Conservation (phyloP, 2,329 filamentous ascomycete genomes). For the Amauroascus niger region DNA sequence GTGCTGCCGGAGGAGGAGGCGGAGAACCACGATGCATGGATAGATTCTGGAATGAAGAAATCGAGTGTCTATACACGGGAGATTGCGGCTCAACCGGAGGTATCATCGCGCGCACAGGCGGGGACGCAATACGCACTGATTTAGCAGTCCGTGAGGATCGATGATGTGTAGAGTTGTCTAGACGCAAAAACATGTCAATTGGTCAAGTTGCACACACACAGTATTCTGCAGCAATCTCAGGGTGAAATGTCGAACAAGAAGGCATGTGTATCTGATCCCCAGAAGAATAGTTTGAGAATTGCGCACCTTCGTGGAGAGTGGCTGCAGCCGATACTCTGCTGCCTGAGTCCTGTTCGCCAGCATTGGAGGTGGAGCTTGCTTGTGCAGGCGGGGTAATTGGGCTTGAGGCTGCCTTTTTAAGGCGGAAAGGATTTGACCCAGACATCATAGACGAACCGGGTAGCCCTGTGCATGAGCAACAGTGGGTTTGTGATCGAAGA, state of each 20-base stretch:
- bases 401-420: constrained; percentile 32
- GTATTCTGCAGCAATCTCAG: too few relatives aligned
- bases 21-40: constrained; percentile 14
- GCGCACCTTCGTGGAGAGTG: neutral
- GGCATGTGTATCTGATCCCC: too few relatives aligned
- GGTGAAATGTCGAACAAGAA: too few relatives aligned
- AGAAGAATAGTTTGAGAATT: neutral
- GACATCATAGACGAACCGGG: constrained; percentile 33
- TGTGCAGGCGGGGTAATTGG: constrained; percentile 17
- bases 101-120: constrained; percentile 24
- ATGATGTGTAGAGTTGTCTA: neutral
- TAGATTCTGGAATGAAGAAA: neutral
- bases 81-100: constrained; percentile 18
- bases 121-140: constrained; percentile 31
- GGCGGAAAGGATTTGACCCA: constrained; percentile 44
- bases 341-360: neutral
- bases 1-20: constrained; percentile 19
- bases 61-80: neutral
- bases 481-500: too few relatives aligned
- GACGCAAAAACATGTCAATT: neutral
- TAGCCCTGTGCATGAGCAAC: constrained; percentile 26
- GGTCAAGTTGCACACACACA: too few relatives aligned
- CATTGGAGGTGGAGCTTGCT: constrained; percentile 5
- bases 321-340: neutral
- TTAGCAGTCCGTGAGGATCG: constrained; percentile 16